Percentiles rank a stretch among this genome's conserved stretches.
Evolutionary conservation across 2,329 filamentous ascomycete genomes (phyloP).

Genomic region (Pyrenochaeta sp.): DNA sequence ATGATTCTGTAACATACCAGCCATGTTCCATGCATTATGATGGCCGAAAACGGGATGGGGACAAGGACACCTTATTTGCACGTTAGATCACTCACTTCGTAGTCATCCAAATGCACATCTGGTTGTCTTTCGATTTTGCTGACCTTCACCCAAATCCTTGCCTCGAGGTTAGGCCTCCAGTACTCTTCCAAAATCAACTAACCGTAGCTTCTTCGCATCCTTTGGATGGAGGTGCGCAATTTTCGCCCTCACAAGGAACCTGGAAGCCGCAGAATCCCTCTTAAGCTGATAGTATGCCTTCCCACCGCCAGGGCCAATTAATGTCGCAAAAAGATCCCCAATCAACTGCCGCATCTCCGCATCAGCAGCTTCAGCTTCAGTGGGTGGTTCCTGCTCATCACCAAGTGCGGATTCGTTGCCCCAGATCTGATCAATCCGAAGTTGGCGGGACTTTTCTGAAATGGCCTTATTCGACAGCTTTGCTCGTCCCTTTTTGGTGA

Average conservation of each 20-base stretch:
- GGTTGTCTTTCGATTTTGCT: no score
- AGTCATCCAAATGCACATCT: no score
- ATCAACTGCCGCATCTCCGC: conserved; percentile 58
- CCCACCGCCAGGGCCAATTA: conserved; percentile 43
- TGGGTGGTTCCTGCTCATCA: conserved; percentile 40
- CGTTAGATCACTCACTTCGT: no score
- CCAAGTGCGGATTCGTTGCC: conserved; percentile 40
- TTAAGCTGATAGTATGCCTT: conserved; percentile 59
- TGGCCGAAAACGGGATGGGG: no score
- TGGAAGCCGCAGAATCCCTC: conserved; percentile 61
- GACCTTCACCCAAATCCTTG: no score
- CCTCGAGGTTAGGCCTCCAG: conserved; percentile 43
- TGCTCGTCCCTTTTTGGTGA: conserved; percentile 60
- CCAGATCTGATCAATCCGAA: conserved; percentile 62
- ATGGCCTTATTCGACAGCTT: conserved; percentile 50
- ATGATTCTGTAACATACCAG: no score
- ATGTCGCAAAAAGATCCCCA: conserved; percentile 56
- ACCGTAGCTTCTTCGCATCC: conserved; percentile 60
- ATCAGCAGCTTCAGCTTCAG: conserved; percentile 59
- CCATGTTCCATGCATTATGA: no score
- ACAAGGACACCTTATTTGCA: no score
- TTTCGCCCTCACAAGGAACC: conserved; percentile 64
- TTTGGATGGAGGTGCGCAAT: conserved; percentile 65
- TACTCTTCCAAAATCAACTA: conserved; percentile 62
- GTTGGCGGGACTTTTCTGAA: conserved; percentile 52